Conservation (phyloP, 768 basidiomycete species). For the Suillus ampliporus region DNA sequence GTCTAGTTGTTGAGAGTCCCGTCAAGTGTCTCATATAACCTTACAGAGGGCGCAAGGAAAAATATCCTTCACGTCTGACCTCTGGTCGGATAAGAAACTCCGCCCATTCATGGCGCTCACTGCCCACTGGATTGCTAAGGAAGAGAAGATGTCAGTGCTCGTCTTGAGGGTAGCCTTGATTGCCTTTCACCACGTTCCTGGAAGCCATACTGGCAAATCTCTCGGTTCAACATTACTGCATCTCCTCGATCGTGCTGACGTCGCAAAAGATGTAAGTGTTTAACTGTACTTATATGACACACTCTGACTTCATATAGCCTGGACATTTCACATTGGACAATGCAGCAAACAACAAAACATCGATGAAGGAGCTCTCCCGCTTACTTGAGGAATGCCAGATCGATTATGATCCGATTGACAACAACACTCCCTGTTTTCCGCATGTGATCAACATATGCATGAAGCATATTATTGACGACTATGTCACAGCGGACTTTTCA, state of each 20-base stretch:
- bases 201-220: slow-evolving; percentile 19
- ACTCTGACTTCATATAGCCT: background rate
- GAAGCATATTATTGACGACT: too few species aligned
- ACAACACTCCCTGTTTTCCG: slow-evolving; percentile 22
- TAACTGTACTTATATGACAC: too few species aligned
- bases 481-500: background rate
- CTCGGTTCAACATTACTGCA: background rate
- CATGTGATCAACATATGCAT: slow-evolving; percentile 24
- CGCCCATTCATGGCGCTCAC: slow-evolving; percentile 38
- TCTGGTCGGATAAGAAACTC: slow-evolving; percentile 39
- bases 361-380: slow-evolving; percentile 11
- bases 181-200: slow-evolving; percentile 20
- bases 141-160: background rate
- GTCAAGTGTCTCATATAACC: background rate
- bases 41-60: slow-evolving; percentile 4
- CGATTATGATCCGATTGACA: background rate
- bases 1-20: too few species aligned
- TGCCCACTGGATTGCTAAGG: slow-evolving; percentile 31
- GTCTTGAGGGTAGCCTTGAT: slow-evolving; percentile 16
- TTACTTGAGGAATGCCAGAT: too few species aligned
- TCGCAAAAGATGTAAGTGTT: background rate
- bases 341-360: slow-evolving; percentile 24
- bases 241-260: slow-evolving; percentile 3
- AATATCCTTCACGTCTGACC: slow-evolving; percentile 36
- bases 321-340: slow-evolving; percentile 16